A percentile compares a stretch with the other conserved stretches of the same genome.
These are phyloP conservation scores for Grosmannia huntii DNA, from an alignment of 2,329 filamentous ascomycete species.

Conservation along the genomic window DNA sequence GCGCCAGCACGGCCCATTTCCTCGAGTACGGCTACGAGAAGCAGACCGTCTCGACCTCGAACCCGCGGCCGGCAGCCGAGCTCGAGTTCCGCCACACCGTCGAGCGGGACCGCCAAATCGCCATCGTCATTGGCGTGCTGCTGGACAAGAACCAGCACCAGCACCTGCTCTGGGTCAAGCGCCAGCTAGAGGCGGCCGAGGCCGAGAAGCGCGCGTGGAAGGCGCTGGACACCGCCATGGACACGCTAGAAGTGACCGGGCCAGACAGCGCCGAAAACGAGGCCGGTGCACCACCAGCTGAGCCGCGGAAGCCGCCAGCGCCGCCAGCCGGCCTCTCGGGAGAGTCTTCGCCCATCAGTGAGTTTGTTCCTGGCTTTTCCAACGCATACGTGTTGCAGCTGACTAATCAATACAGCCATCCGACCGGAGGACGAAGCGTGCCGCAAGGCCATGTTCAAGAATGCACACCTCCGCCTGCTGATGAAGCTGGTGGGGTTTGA, in stretches of 20 bases:
- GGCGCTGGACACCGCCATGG: conserved; percentile 50
- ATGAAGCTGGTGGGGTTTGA: conserved; percentile 65
- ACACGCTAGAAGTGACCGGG: conserved; percentile 21
- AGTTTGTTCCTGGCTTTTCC: conserved; percentile 4
- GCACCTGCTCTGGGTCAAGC: conserved; percentile 71
- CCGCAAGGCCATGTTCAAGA: conserved; percentile 71
- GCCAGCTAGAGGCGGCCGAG: conserved; percentile 52
- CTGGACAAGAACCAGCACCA: conserved; percentile 68
- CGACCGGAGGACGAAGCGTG: conserved; percentile 53
- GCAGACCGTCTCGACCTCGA: conserved; percentile 47
- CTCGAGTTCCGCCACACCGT: conserved; percentile 67
- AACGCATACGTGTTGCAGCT: background rate
- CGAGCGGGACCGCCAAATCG: conserved; percentile 59
- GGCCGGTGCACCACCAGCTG: conserved; percentile 6
- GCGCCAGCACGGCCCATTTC: conserved; percentile 68
- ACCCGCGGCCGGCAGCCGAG: conserved; percentile 61
- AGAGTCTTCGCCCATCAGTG: conserved; percentile 5
- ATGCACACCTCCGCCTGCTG: conserved; percentile 73
- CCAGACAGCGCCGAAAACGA: background rate
- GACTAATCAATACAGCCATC: conserved; percentile 30
- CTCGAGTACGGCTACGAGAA: conserved; percentile 85
- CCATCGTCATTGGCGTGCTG: conserved; percentile 65
- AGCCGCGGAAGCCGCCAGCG: background rate
- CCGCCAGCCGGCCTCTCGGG: background rate
- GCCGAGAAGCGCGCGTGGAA: conserved; percentile 69